Percentiles rank a stretch among this genome's conserved stretches.
Conservation (phyloP, 2,329 filamentous ascomycete species). For the Rhinocladiella mackenziei region DNA sequence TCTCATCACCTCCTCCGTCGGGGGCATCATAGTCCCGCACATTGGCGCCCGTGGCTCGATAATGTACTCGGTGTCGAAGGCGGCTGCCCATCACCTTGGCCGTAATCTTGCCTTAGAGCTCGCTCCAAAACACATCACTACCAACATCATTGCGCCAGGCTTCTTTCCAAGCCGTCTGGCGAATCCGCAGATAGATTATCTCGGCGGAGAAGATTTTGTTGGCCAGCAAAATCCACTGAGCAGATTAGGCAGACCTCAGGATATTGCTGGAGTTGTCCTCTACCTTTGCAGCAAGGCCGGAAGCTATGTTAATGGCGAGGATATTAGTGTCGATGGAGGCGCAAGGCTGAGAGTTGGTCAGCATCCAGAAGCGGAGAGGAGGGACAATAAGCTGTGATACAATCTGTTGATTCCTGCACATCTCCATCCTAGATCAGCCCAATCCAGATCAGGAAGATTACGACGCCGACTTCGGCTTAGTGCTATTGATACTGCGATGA, state of each 20-base stretch:
- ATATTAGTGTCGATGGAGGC: conserved; percentile 60
- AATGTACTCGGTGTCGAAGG: conserved; percentile 39
- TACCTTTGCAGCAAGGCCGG: conserved; percentile 67
- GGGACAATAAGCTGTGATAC: conserved; percentile 2
- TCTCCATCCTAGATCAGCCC: too few relatives aligned
- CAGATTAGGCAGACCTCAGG: conserved; percentile 66
- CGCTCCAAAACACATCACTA: conserved; percentile 39
- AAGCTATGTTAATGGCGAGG: conserved; percentile 62
- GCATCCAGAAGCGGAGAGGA: conserved; percentile 1
- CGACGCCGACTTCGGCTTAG: too few relatives aligned
- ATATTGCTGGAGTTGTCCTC: conserved; percentile 70
- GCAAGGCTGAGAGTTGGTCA: conserved; percentile 13
- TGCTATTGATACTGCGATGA: too few relatives aligned
- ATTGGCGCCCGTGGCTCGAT: conserved; percentile 16
- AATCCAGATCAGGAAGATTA: too few relatives aligned
- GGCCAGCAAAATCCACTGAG: conserved; percentile 58
- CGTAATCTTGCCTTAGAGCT: conserved; percentile 40
- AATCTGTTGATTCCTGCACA: too few relatives aligned
- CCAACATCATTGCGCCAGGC: conserved; percentile 39
- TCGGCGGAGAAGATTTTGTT: conserved; percentile 18
- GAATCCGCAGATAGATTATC: conserved; percentile 17
- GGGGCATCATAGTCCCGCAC: conserved; percentile 18
- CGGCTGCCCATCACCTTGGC: conserved; percentile 38
- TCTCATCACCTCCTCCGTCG: conserved; percentile 19
- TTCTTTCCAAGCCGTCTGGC: conserved; percentile 30